Conservation (phyloP, 208 protist genomes). For the Leishmania gerbilli region DNA sequence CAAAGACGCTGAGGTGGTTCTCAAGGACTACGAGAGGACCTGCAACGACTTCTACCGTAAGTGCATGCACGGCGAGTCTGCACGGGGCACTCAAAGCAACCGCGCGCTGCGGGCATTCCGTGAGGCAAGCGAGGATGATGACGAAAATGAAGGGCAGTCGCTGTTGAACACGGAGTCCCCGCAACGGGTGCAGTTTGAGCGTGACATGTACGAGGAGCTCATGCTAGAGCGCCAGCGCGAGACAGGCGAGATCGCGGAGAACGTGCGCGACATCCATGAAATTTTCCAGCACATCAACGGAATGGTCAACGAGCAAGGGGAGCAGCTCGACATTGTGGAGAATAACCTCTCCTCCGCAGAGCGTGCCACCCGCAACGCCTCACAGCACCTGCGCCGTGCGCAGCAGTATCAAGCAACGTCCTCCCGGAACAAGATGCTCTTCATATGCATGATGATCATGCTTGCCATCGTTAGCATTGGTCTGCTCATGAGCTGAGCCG, state of each 20-base stretch:
- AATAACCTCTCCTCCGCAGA: slow-evolving; percentile 57
- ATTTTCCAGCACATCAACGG: slow-evolving; percentile 88
- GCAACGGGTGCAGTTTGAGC: slow-evolving; percentile 68
- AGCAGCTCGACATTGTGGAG: slow-evolving; percentile 73
- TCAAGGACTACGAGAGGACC: slow-evolving; percentile 73
- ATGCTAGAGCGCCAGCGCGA: slow-evolving; percentile 82
- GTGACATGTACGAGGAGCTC: slow-evolving; percentile 80
- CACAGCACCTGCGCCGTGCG: slow-evolving; percentile 63
- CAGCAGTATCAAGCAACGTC: slow-evolving; percentile 64
- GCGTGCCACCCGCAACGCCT: slow-evolving; percentile 67
- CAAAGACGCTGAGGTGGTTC: slow-evolving; percentile 58
- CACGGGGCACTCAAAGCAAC: slow-evolving; percentile 35
- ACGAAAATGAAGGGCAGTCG: slow-evolving; percentile 21
- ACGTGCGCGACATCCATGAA: slow-evolving; percentile 85
- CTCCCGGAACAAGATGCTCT: slow-evolving; percentile 51
- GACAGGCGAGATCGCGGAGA: slow-evolving; percentile 84
- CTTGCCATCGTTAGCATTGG: slow-evolving; percentile 40
- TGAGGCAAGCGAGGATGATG: slow-evolving; percentile 44
- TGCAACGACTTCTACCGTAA: slow-evolving; percentile 87
- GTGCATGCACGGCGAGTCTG: slow-evolving; percentile 75
- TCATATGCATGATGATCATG: slow-evolving; percentile 65
- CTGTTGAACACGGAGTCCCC: slow-evolving; percentile 27
- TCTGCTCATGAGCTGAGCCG: slow-evolving; percentile 21
- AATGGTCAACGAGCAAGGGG: slow-evolving; percentile 84
- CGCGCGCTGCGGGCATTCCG: slow-evolving; percentile 10